phyloP scores from a whole-genome alignment of 179 eudicot genomes.

The Spinacia oleracea region DNA sequence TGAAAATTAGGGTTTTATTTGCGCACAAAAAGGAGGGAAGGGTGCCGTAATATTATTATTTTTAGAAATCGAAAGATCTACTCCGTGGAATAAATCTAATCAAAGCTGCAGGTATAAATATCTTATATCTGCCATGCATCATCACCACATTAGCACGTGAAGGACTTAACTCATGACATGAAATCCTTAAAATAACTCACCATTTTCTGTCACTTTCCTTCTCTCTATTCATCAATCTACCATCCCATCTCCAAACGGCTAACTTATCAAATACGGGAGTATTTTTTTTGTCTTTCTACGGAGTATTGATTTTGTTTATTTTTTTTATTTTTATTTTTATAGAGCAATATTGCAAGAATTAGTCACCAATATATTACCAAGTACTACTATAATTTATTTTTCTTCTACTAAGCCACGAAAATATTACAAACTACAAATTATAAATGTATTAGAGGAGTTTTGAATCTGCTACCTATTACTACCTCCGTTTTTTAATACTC shows the following conservation, averaged over 20 bases:
- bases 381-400: no score
- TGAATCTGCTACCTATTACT: no score
- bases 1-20: background rate
- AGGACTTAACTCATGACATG: background rate
- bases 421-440: no score
- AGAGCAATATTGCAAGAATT: no score
- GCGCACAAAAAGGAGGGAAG: background rate
- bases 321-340: no score
- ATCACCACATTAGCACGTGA: conserved; percentile 6
- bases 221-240: background rate
- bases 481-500: no score
- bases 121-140: background rate
- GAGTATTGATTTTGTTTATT: no score
- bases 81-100: background rate
- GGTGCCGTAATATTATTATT: background rate
- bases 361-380: no score
- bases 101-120: background rate
- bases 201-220: background rate
- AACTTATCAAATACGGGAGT: no score
- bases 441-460: no score
- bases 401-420: no score
- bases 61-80: background rate
- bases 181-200: background rate
- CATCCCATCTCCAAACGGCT: background rate
- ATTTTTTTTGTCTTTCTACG: no score